phyloP scores from a whole-genome alignment of 495 filamentous ascomycete species.

The Bacidia rubella region DNA sequence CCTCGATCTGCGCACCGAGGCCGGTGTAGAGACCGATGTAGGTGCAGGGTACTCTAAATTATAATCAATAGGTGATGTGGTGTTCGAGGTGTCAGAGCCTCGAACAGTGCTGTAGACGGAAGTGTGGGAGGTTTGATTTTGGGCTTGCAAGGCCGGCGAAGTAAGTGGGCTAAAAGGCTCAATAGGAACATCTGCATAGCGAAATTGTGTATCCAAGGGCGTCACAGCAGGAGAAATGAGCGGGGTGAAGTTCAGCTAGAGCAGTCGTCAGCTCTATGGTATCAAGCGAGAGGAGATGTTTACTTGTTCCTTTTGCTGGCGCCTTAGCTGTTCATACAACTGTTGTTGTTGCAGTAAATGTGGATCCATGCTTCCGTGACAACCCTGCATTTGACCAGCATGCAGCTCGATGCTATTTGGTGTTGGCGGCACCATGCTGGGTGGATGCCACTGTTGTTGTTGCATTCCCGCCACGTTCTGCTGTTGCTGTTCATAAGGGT shows the following conservation, averaged over 20 bases:
- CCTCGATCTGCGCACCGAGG: slow-evolving; percentile 21
- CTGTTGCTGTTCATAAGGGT: slow-evolving; percentile 19
- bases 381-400: slow-evolving; percentile 49
- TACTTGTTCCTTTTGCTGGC: slow-evolving; percentile 72
- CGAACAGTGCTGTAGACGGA: slow-evolving; percentile 22
- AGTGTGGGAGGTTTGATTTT: slow-evolving; percentile 39
- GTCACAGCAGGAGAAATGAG: slow-evolving; percentile 91
- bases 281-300: slow-evolving; percentile 17
- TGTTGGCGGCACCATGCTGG: slow-evolving; percentile 70
- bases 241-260: slow-evolving; percentile 77
- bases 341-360: slow-evolving; percentile 45
- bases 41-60: slow-evolving; percentile 29
- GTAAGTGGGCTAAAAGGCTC: slow-evolving; percentile 90
- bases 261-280: background rate
- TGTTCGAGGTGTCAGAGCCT: slow-evolving; percentile 26
- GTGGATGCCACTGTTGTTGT: slow-evolving; percentile 41
- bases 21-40: slow-evolving; percentile 28
- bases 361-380: slow-evolving; percentile 29
- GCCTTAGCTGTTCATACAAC: slow-evolving; percentile 58
- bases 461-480: slow-evolving; percentile 28
- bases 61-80: slow-evolving; percentile 34
- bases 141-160: slow-evolving; percentile 79
- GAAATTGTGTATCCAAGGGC: slow-evolving; percentile 73
- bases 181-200: slow-evolving; percentile 64
- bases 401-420: slow-evolving; percentile 88